Conservation (phyloP, 2,329 filamentous ascomycete species). For the Penicillium decumbens region DNA sequence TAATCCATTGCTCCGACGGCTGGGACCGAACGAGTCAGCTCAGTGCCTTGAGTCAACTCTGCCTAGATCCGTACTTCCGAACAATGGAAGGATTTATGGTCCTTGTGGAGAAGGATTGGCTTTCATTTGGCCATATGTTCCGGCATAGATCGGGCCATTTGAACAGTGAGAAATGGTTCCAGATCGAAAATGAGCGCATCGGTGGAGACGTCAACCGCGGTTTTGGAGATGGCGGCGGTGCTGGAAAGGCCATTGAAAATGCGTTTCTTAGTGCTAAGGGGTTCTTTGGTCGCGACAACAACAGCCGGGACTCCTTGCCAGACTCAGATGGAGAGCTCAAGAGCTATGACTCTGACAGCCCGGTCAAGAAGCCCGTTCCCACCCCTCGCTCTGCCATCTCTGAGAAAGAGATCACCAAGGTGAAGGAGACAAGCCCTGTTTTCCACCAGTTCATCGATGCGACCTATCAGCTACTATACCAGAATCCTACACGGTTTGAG, state of each 20-base stretch:
- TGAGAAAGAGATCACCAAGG: constrained; percentile 64
- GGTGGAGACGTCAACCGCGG: constrained; percentile 48
- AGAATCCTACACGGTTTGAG: constrained; percentile 84
- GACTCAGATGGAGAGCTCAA: constrained; percentile 58
- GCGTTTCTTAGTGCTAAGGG: constrained; percentile 78
- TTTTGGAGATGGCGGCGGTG: constrained; percentile 41
- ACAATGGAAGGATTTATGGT: constrained; percentile 93
- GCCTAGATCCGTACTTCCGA: constrained; percentile 91
- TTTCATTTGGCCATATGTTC: constrained; percentile 98
- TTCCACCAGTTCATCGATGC: constrained; percentile 98
- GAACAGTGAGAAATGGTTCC: constrained; percentile 91
- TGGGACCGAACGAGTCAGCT: constrained; percentile 98
- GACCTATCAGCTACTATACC: constrained; percentile 81
- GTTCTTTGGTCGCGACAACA: constrained; percentile 78
- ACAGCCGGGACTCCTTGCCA: constrained; percentile 58
- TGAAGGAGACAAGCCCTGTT: constrained; percentile 90
- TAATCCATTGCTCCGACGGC: constrained; percentile 97
- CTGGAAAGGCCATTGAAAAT: constrained; percentile 75
- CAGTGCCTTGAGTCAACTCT: constrained; percentile 83
- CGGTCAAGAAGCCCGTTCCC: constrained; percentile 35
- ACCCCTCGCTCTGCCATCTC: constrained; percentile 36
- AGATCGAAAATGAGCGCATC: constrained; percentile 73
- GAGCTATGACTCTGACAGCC: constrained; percentile 46
- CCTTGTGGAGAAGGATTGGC: constrained; percentile 93
- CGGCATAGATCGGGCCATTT: constrained; percentile 83